A percentile compares a stretch with the other conserved stretches of the same genome.
Evolutionary conservation across 176 grass and related monocot genomes (phyloP).

Genomic region (Hyparrhenia diplandra): DNA sequence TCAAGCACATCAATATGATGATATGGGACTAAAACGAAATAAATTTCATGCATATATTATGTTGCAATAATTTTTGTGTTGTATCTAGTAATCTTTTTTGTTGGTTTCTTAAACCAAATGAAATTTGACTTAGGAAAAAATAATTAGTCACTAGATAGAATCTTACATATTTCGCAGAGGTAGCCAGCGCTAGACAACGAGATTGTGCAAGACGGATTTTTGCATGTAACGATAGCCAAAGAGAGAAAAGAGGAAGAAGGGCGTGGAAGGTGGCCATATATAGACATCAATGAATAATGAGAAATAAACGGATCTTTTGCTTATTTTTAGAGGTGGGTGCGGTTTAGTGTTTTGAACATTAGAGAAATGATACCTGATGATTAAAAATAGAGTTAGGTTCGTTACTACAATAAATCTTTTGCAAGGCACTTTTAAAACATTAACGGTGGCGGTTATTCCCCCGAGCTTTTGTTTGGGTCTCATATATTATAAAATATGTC

Average conservation of each 20-base stretch:
- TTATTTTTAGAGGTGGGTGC: neutral
- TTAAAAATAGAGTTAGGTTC: no score
- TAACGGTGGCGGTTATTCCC: no score
- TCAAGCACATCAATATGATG: neutral
- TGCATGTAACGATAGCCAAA: neutral
- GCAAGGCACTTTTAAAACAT: no score
- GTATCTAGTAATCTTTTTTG: neutral
- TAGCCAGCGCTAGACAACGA: neutral
- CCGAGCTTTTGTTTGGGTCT: no score
- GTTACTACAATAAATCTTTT: no score
- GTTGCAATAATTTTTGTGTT: neutral
- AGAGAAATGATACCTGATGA: neutral
- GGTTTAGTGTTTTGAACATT: no score
- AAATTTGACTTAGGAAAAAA: no score
- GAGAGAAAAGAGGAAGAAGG: neutral
- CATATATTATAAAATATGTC: no score
- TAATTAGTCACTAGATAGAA: no score
- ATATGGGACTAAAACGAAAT: neutral
- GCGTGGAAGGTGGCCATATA: neutral
- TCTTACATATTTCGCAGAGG: slow-evolving; percentile 5
- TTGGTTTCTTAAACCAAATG: neutral
- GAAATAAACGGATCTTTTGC: neutral
- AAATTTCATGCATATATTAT: neutral
- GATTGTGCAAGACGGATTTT: neutral
- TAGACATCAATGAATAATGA: neutral